These are phyloP conservation scores for Suillus variegatus DNA, from an alignment of 768 basidiomycete species.

Conservation along the genomic window DNA sequence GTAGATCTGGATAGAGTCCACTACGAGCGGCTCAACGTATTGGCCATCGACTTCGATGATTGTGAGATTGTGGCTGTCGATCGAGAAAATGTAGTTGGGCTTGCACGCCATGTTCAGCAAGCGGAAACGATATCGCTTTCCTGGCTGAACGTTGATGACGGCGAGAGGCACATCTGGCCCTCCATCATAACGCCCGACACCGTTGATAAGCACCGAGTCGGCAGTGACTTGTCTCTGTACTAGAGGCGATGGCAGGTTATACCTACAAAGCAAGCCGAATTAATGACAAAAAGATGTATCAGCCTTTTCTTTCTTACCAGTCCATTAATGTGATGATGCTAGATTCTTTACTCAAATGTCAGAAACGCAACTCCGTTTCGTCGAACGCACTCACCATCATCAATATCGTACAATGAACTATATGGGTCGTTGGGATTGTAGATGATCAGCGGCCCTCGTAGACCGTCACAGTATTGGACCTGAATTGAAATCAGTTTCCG, in stretches of 20 bases:
- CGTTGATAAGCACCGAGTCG: conserved; percentile 34
- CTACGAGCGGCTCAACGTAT: conserved; percentile 35
- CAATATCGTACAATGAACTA: background rate
- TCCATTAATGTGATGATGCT: background rate
- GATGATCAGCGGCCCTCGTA: conserved; percentile 50
- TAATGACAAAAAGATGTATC: background rate
- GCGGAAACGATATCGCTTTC: conserved; percentile 40
- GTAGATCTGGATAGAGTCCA: conserved; percentile 46
- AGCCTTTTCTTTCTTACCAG: background rate
- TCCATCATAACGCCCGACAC: conserved; percentile 36
- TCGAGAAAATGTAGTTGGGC: conserved; percentile 43
- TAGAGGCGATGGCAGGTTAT: background rate
- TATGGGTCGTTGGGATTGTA: conserved; percentile 35
- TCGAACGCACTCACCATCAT: background rate
- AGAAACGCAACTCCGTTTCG: background rate
- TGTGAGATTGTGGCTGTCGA: conserved; percentile 46
- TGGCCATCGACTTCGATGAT: conserved; percentile 51
- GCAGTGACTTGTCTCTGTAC: background rate
- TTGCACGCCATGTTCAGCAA: conserved; percentile 48
- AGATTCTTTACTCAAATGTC: background rate
- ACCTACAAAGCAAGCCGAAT: background rate
- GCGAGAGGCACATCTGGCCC: conserved; percentile 36
- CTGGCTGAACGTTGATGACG: conserved; percentile 35
- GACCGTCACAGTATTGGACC: conserved; percentile 56
- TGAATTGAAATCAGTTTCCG: background rate